Evolutionary conservation across 2,329 filamentous ascomycete species (phyloP).

Genomic region (Colletotrichum destructivum): DNA sequence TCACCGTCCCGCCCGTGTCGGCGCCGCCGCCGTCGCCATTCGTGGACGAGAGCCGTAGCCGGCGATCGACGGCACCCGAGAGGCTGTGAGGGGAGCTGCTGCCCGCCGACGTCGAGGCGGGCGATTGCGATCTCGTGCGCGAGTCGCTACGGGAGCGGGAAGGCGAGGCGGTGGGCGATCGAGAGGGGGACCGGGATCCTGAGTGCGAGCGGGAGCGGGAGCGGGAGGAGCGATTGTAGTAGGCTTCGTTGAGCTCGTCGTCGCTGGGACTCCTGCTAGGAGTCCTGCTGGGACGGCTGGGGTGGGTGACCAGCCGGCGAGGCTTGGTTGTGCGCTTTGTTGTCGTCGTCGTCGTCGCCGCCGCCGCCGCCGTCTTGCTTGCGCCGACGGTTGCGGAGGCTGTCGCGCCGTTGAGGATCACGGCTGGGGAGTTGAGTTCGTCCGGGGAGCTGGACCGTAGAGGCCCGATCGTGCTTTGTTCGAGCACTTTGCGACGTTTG

Average conservation of each 20-base stretch:
- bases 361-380: not conserved
- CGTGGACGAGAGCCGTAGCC: slow-evolving; percentile 42
- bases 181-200: slow-evolving; percentile 44
- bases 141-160: slow-evolving; percentile 52
- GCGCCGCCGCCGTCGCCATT: slow-evolving; percentile 50
- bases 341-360: not conserved
- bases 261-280: slow-evolving; percentile 43
- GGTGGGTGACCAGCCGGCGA: slow-evolving; percentile 40
- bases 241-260: slow-evolving; percentile 45
- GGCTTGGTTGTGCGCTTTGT: slow-evolving; percentile 23
- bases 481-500: slow-evolving; percentile 59
- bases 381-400: not conserved
- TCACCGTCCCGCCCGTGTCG: slow-evolving; percentile 45
- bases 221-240: slow-evolving; percentile 41
- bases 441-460: slow-evolving; percentile 63
- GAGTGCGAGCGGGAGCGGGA: slow-evolving; percentile 44
- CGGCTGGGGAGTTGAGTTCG: slow-evolving; percentile 47
- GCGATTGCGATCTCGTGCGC: slow-evolving; percentile 52
- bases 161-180: slow-evolving; percentile 43
- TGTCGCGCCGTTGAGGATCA: not conserved
- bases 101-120: slow-evolving; percentile 48
- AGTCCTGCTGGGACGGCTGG: slow-evolving; percentile 41
- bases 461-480: slow-evolving; percentile 58
- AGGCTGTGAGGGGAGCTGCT: slow-evolving; percentile 43
- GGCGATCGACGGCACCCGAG: slow-evolving; percentile 38